Evolutionary conservation across 2,329 filamentous ascomycete species (phyloP).

Genomic region (Penicillium sp.): DNA sequence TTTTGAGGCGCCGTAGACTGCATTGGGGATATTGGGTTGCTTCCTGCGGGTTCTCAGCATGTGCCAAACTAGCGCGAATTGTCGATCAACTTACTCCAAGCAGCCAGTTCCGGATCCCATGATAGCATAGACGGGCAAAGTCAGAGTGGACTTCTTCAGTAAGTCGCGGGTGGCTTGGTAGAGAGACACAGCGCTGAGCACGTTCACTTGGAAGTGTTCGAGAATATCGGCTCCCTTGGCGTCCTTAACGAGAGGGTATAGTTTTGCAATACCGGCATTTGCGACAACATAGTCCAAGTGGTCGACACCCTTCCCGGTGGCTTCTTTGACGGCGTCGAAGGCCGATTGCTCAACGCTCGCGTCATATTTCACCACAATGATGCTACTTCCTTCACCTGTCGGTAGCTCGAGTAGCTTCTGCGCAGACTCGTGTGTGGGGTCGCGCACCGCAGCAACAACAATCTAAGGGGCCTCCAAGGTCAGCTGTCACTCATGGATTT

Average conservation of each 20-base stretch:
- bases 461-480: not conserved
- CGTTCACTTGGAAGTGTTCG: conserved; percentile 29
- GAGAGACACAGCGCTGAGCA: conserved; percentile 31
- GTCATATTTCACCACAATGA: conserved; percentile 38
- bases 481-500: not conserved
- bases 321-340: conserved; percentile 26
- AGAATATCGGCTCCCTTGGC: conserved; percentile 30
- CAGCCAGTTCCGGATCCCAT: conserved; percentile 32
- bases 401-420: conserved; percentile 24
- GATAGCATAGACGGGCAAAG: conserved; percentile 33
- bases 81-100: conserved; percentile 11
- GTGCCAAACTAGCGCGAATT: not conserved
- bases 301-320: conserved; percentile 28
- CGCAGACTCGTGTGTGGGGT: conserved; percentile 26
- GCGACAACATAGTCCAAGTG: conserved; percentile 41
- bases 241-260: conserved; percentile 32
- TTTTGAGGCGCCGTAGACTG: conserved; percentile 36
- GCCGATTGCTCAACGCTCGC: conserved; percentile 29
- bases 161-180: conserved; percentile 37
- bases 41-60: conserved; percentile 3
- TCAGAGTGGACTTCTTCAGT: conserved; percentile 30
- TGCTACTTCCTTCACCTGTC: conserved; percentile 27
- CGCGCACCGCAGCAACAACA: conserved; percentile 45
- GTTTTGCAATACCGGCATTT: conserved; percentile 38
- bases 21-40: conserved; percentile 19